Base-by-base conservation (phyloP, 2,329 filamentous ascomycete species). In the Huntiella savannae region DNA sequence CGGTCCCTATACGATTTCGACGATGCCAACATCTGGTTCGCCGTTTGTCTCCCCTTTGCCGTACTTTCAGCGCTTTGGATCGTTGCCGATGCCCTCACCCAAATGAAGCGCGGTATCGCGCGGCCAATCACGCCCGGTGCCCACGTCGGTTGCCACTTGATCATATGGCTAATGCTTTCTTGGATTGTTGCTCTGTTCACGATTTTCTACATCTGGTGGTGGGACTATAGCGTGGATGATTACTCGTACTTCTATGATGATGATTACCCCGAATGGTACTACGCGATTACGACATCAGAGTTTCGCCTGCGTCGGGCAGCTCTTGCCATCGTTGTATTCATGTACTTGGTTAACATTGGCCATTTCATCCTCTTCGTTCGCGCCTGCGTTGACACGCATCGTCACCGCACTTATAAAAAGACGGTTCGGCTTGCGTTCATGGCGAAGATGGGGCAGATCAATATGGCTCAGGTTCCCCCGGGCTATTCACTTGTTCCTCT, bases 111-210 rank as follows among this genome's bases (percentile, higher is more conserved):
- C 7, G 47, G 47, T 13, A 28, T 16, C 16, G 16, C n/a, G 8
- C 16, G 47, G 7, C 48, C 52, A 6, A 49, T 57, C 13, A 50
- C 52, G 3, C 43, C 40, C 8, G 36, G 46, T 3, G 47, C 52
- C 19, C 51, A 54, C 22, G 49, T 50, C 4, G 43, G 38, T 10
- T 28, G 54, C 7, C 55, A 56, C 13, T 47, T 55, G 6, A 42
- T 55, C 28, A 42, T 58, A 5, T 54, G 54, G 4, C 33, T 55
- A 2, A 54, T 44, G 10, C 13, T 41, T 5, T 6, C 10, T 3
- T 11, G 43, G 6, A 12, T 16, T 5, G 15, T 35, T 2, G n/a
- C 15, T 12, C 16, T 43, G 11, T 6, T 43, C 19, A 40, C 40
- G 5, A 39, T 22, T 34, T 13, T 13, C 15, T 44, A 35, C 40